Evolutionary conservation across 2,329 filamentous ascomycete species (phyloP).

Genomic region (Sarocladiaceae sp.): DNA sequence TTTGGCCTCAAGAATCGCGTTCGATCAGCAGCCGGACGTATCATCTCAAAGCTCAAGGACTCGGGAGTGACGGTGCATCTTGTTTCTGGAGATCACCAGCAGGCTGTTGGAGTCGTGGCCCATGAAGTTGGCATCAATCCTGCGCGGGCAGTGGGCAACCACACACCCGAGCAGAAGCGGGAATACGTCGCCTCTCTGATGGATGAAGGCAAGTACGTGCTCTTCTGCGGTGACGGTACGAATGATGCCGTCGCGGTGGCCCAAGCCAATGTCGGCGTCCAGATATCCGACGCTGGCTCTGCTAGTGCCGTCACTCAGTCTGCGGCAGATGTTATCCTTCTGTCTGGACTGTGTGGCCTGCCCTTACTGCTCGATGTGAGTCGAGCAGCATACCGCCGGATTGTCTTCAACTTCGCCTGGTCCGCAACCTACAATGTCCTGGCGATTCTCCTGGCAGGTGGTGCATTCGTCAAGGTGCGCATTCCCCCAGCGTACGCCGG

Average conservation of each 20-base stretch:
- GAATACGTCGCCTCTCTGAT: constrained; percentile 39
- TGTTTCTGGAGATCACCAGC: constrained; percentile 49
- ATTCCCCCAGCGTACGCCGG: constrained; percentile 51
- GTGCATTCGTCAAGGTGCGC: constrained; percentile 50
- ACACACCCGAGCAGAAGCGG: constrained; percentile 46
- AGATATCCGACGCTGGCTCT: constrained; percentile 42
- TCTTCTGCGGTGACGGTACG: constrained; percentile 63
- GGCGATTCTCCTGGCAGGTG: constrained; percentile 56
- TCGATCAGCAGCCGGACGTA: constrained; percentile 34
- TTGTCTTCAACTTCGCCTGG: constrained; percentile 61
- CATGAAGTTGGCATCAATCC: constrained; percentile 27
- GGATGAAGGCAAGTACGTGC: constrained; percentile 33
- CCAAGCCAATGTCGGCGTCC: constrained; percentile 56
- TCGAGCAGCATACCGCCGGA: constrained; percentile 30
- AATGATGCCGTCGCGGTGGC: constrained; percentile 61
- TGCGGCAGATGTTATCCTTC: constrained; percentile 54
- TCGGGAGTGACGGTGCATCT: constrained; percentile 41
- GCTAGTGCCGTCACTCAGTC: constrained; percentile 49
- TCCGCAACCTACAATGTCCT: constrained; percentile 57
- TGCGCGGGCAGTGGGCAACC: constrained; percentile 19
- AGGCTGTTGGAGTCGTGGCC: constrained; percentile 41
- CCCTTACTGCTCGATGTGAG: constrained; percentile 46
- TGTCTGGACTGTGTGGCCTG: constrained; percentile 45
- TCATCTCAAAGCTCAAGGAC: constrained; percentile 30
- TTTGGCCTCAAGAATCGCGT: constrained; percentile 44